These are phyloP conservation scores for Pythium aquatile DNA, from an alignment of 352 stramenopile species.

Conservation along the genomic window DNA sequence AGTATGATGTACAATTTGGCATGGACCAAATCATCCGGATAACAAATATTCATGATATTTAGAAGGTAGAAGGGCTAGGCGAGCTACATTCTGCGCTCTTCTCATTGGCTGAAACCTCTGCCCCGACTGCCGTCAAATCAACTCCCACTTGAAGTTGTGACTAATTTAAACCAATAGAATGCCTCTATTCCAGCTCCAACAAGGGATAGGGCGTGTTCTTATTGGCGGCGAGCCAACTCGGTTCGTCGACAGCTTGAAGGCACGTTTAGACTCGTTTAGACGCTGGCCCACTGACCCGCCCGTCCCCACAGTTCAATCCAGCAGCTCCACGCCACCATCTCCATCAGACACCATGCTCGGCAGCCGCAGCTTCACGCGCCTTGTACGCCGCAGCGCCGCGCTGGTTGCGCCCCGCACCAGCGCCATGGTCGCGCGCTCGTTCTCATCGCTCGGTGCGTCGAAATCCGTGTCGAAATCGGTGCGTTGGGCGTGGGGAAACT, in stretches of 20 bases:
- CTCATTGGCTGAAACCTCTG: constrained; percentile 13
- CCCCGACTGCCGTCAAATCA: constrained; percentile 11
- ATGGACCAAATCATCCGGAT: too few relatives aligned
- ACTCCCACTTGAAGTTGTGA: constrained; percentile 24
- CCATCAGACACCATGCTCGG: constrained; percentile 12
- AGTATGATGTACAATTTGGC: not conserved
- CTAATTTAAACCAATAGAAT: constrained; percentile 17
- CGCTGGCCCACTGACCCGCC: not conserved
- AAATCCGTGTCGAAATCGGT: not conserved
- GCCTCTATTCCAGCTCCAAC: not conserved
- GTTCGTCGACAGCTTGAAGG: constrained; percentile 36
- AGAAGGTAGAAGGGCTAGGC: not conserved
- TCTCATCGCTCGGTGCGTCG: constrained; percentile 37
- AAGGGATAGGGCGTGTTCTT: constrained; percentile 12
- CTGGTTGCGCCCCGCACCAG: constrained; percentile 5
- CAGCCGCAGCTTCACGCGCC: constrained; percentile 15
- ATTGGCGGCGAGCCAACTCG: not conserved
- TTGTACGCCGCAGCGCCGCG: constrained; percentile 20
- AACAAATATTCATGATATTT: not conserved
- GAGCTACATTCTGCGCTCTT: not conserved
- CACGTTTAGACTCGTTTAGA: constrained; percentile 3
- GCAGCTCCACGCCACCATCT: not conserved
- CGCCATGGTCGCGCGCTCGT: constrained; percentile 7
- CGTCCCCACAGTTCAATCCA: constrained; percentile 12
- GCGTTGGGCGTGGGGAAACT: not conserved